Base-by-base conservation (phyloP, 2,329 filamentous ascomycete species). In the Corynespora cassiicola region DNA sequence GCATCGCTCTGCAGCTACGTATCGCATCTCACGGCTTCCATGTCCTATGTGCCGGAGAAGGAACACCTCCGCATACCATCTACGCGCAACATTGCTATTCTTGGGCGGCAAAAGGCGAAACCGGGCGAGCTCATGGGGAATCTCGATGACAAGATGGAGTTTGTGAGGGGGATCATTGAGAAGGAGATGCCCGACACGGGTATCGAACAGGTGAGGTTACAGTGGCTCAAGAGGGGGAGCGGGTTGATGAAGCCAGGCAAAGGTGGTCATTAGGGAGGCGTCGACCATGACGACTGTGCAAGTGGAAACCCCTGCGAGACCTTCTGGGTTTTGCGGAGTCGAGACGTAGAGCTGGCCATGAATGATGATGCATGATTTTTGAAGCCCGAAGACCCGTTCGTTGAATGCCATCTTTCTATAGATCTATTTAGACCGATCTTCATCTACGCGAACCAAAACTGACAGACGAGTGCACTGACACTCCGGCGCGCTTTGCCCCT, bases 51-150 rank as follows among this genome's bases (percentile, higher is more conserved):
- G 5, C 78, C 88, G 1, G 90, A 97, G 68, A 88, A 80, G 47
- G 92, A 96, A 57, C 84, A 94, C 75, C 69, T 99, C 56, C 78
- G 92, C 29, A 97, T 99, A 47, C 94, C 94, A 1, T 95, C 88
- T 65, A 96, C 92, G 24, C 77, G 94, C 46, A 97, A 97, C 66
- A 83, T 85, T 12, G 89, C 85, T 1, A 74, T 99, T 19, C 63
- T 97, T 25, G 91, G 91, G 4, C 78, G 88, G 31, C 54, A 21
- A 20, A 47, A 24, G 21, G 23, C 31, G 17, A 41, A 30, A 7
- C 60, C 63, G 14, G 55, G 83, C 10, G 50, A 59, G 9, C 74
- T 73, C 42, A 79, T 81, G 52, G 80, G 78, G 79, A 79, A n/a
- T 20, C 74, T 77, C 1, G 72, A 72, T 10, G 80, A 79, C 1